A percentile compares a stretch with the other conserved stretches of the same genome.
Conservation (phyloP, 1,284 basidiomycete genomes). For the Pyrrhoderma lamaoense region DNA sequence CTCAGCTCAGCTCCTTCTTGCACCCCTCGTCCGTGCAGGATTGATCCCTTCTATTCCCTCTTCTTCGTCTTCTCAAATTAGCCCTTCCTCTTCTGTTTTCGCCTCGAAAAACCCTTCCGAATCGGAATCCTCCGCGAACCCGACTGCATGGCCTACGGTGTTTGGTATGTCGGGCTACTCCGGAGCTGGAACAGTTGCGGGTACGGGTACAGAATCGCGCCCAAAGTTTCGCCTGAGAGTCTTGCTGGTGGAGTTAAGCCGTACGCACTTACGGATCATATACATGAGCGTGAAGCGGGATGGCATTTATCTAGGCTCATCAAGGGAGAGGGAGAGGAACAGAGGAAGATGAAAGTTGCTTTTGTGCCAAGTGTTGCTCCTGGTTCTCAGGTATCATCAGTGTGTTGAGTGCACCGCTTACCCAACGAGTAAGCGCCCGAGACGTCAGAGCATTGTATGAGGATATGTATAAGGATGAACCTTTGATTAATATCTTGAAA, state of each 20-base stretch:
- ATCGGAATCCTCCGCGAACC: conserved; percentile 26
- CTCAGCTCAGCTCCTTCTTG: conserved; percentile 85
- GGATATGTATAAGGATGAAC: conserved; percentile 72
- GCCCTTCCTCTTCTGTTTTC: no score
- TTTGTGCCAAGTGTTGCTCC: conserved; percentile 84
- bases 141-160: conserved; percentile 70
- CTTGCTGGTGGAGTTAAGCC: conserved; percentile 74
- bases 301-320: conserved; percentile 67
- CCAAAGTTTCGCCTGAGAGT: conserved; percentile 80
- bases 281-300: conserved; percentile 94
- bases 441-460: conserved; percentile 75
- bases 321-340: conserved; percentile 1
- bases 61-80: no score
- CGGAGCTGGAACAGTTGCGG: conserved; percentile 85
- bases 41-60: conserved; percentile 28
- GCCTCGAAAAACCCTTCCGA: no score
- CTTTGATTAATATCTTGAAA: conserved; percentile 59
- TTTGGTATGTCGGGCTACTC: conserved; percentile 94
- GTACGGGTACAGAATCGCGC: conserved; percentile 57
- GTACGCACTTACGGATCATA: conserved; percentile 93
- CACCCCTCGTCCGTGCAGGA: conserved; percentile 70
- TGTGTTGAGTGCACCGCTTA: conserved; percentile 78
- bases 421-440: conserved; percentile 53
- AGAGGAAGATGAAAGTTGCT: conserved; percentile 51
- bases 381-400: conserved; percentile 98